Evolutionary conservation across 805 yeast genomes (phyloP), one percentile per base, ranked within the genome.

Genomic region (Metschnikowia kunwiensis): DNA sequence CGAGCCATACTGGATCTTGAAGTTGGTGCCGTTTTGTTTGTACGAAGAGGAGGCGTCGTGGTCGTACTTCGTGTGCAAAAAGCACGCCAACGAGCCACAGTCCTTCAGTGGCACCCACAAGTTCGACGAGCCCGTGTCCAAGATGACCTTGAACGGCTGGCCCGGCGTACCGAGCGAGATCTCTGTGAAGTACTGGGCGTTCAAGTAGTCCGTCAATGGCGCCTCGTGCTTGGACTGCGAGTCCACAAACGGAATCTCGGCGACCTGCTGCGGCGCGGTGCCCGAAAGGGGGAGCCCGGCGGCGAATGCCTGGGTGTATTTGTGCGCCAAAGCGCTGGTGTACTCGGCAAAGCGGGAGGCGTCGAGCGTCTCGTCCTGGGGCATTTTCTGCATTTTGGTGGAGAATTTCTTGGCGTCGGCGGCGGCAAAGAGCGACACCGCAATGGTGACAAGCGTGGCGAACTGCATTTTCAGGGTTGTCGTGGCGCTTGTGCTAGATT

Each of bases 81-180:
- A 91, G 69, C 98, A 93, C 34, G 98, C 97, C 65, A 93, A 78
- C 4, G 96, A 87, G 32, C 87, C 71, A 70, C 98, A 93, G 49
- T 86, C 88, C 28, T 72, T 50, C 43, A 94, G 77, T 36, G 98
- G 98, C 46, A 93, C 87, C 98, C 98, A 93, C 68, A 93, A 73
- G 66, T 93, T 93, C 29, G 97, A 85, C 29, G 96, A 86, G 26
- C 98, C 98, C 17, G 98, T 91, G 65, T 93, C 98, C 55, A 93
- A 73, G 46, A 93, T 79, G 33, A 93, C 97, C 73, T 91, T 91
- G 68, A 93, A 93, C 12, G 76, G 61, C 70, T 93, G 98, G 32
- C 85, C 86, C 7, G 98, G 98, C 26, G 96, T 84, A 51, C 98
- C 98, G 41, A 93, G 56, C 40, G 79, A 71, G 53, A 93, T 85